A percentile compares a stretch with the other conserved stretches of the same genome.
These are phyloP conservation scores for Biscogniauxia mediterranea DNA, from an alignment of 2,329 filamentous ascomycete species.

Conservation along the genomic window DNA sequence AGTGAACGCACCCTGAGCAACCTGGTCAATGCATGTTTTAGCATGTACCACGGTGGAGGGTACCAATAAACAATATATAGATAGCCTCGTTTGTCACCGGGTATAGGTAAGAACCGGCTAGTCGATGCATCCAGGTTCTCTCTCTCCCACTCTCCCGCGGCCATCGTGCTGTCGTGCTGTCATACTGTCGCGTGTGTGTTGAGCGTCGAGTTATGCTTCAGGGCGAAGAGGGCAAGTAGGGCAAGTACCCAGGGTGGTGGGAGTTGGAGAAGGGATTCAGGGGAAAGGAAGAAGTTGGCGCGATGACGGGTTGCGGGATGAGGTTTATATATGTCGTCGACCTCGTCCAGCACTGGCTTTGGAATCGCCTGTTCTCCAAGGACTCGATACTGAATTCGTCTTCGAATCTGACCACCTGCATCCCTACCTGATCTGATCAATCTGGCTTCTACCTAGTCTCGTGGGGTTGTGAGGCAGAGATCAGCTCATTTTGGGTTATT, in stretches of 20 bases:
- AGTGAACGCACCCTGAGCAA: too few relatives aligned
- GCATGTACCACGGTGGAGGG: background rate
- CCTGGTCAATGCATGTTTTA: background rate
- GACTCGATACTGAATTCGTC: background rate
- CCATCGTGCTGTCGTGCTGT: background rate
- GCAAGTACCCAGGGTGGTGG: background rate
- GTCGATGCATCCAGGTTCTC: background rate
- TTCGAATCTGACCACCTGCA: conserved; percentile 1
- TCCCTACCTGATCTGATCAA: conserved; percentile 1
- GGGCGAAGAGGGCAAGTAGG: background rate
- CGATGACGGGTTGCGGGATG: background rate
- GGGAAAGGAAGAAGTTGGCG: background rate
- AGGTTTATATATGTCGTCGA: background rate
- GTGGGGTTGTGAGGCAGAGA: background rate
- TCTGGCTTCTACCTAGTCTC: background rate
- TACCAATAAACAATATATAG: background rate
- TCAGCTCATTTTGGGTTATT: background rate
- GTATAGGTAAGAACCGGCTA: too few relatives aligned
- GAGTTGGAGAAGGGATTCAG: background rate
- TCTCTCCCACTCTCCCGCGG: background rate
- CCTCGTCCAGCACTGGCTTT: background rate
- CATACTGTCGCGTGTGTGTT: too few relatives aligned
- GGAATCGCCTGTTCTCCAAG: background rate
- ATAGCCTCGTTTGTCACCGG: background rate
- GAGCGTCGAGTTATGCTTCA: too few relatives aligned